phyloP scores from a whole-genome alignment of 352 stramenopile species.

The Pythium biforme region DNA sequence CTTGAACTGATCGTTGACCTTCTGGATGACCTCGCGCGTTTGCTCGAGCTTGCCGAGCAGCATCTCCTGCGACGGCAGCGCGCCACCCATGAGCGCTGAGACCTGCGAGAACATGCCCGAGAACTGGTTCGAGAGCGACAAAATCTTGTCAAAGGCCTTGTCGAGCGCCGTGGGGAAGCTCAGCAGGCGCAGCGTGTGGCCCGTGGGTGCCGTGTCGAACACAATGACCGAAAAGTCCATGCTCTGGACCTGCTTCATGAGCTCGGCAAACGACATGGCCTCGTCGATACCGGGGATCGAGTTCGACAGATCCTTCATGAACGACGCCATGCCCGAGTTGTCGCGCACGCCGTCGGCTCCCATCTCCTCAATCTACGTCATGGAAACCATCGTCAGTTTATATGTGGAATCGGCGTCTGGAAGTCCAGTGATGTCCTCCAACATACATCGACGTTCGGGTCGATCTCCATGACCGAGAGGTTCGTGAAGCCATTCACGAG shows the following conservation, averaged over 20 bases:
- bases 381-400: neutral
- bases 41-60: conserved; percentile 95
- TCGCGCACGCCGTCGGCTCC: conserved; percentile 78
- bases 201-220: conserved; percentile 98
- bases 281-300: conserved; percentile 99
- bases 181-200: conserved; percentile 96
- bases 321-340: conserved; percentile 89
- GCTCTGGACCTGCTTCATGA: conserved; percentile 98
- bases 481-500: conserved; percentile 98
- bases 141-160: conserved; percentile 98
- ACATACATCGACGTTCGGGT: conserved; percentile 87
- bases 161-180: conserved; percentile 98
- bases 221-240: conserved; percentile 98
- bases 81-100: conserved; percentile 72
- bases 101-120: conserved; percentile 87
- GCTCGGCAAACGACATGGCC: conserved; percentile 98
- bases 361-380: conserved; percentile 82
- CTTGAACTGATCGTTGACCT: conserved; percentile 99
- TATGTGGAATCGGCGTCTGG: neutral
- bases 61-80: conserved; percentile 91
- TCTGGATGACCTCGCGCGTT: conserved; percentile 96
- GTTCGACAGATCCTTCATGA: conserved; percentile 97
- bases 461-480: conserved; percentile 99
- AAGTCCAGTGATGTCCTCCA: neutral
- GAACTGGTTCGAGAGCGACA: conserved; percentile 95